A percentile compares a stretch with the other conserved stretches of the same genome.
Conservation (phyloP, 2,329 filamentous ascomycete species). For the Penicillium sp. region DNA sequence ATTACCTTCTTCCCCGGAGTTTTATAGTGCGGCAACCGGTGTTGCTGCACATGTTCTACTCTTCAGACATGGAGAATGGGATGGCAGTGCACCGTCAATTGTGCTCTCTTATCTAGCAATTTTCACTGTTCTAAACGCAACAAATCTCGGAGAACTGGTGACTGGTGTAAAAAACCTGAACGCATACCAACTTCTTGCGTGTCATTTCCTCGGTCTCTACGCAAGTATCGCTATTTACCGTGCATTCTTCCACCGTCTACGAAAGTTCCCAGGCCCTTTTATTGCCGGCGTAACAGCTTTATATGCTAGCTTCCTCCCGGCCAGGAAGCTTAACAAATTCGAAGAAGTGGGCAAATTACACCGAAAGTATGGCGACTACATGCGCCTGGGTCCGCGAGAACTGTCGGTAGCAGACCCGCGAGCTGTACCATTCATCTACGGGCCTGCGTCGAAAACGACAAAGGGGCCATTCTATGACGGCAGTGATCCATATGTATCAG, state of each 20-base stretch:
- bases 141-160: not conserved
- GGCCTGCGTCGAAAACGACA: conserved; percentile 7
- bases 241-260: conserved; percentile 23
- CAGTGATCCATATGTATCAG: conserved; percentile 9
- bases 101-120: not conserved
- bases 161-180: not conserved
- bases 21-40: conserved; percentile 5
- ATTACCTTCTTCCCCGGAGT: not conserved
- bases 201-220: conserved; percentile 9
- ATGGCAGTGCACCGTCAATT: conserved; percentile 4
- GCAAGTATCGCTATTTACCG: conserved; percentile 25
- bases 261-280: conserved; percentile 24
- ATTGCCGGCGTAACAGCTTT: conserved; percentile 21
- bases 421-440: conserved; percentile 11
- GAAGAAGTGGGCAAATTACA: conserved; percentile 17
- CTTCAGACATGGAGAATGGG: conserved; percentile 13
- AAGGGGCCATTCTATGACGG: conserved; percentile 15
- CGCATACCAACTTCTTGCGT: conserved; percentile 1
- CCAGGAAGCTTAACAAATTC: conserved; percentile 22
- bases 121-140: not conserved
- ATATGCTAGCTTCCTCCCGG: conserved; percentile 16
- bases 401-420: conserved; percentile 12
- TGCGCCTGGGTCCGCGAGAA: conserved; percentile 14
- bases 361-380: conserved; percentile 12
- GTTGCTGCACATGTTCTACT: conserved; percentile 5